Evolutionary conservation across 768 basidiomycete species (phyloP), one percentile per base, ranked within the genome.

Genomic region (Exidia glandulosa): DNA sequence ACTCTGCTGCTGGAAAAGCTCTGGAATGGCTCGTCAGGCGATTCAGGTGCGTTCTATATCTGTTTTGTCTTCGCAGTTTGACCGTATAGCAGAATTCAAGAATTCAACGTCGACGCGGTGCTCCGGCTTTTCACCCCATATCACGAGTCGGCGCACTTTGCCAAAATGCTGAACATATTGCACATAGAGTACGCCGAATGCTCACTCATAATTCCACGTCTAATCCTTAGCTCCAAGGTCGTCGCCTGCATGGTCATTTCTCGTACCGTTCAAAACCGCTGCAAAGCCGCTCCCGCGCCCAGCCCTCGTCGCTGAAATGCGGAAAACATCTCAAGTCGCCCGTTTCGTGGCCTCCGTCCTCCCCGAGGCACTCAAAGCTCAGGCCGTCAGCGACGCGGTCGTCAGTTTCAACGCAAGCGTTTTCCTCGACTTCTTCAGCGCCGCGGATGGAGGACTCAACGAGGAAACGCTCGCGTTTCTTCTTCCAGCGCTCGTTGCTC

Each of bases 1-100:
- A 95, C 41, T 76, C 82, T 33, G 88, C 91, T 0, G 81, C 90
- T 0, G 86, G 84, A 23, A 93, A 88, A 70, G 81, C 90, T 9
- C 68, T 99, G 30, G 96, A 99, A 67, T 99, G 95, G 95, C 80
- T 98, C 29, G 91, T 98, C 2, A 77, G 90, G 66, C 78, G 94
- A 60, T 96, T 97, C 73, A 85, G 94, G 94, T 91, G 63, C 45
- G 82, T 61, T 33, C 14, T 10, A 36, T 48, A 33, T 10, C 27
- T 36, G 12, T 52, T 19, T 12, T 19, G 3, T 23, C 14, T 32
- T 32, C 32, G 58, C 65, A 36, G 50, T 60, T 50, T 13, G 63
- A 30, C 2, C 41, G 29, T 37, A 4, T 12, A 58, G 19, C 66
- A 97, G 95, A 69, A 83, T 97, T 30, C 81, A 97, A 68, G 94